Conservation (phyloP, 495 filamentous ascomycete species). For the Margaritispora aquatica region DNA sequence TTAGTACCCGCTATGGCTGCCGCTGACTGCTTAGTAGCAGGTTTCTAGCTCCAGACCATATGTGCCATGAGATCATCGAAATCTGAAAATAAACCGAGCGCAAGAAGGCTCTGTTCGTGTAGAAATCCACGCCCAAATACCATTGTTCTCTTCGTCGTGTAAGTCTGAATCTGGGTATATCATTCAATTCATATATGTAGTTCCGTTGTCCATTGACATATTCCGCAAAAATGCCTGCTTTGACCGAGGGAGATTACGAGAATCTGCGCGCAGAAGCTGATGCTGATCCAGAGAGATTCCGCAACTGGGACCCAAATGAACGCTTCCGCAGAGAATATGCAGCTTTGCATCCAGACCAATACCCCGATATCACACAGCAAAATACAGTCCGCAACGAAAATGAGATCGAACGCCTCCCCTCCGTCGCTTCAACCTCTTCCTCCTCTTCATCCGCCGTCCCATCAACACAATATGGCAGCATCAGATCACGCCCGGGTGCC, state of each 20-base stretch:
- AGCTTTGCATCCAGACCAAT: neutral
- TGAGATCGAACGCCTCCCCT: neutral
- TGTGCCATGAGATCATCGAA: too few relatives aligned
- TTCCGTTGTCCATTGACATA: too few relatives aligned
- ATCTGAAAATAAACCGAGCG: too few relatives aligned
- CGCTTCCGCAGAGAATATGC: neutral
- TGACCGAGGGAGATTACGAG: neutral
- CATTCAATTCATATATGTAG: too few relatives aligned
- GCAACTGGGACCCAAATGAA: neutral
- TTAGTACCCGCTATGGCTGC: too few relatives aligned
- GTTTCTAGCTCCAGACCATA: too few relatives aligned
- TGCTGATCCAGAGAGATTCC: neutral
- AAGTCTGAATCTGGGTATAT: too few relatives aligned
- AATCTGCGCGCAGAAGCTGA: neutral
- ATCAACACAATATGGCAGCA: neutral
- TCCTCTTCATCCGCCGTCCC: neutral
- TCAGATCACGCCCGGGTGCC: neutral
- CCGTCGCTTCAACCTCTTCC: neutral
- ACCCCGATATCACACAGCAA: neutral
- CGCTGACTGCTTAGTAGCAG: too few relatives aligned
- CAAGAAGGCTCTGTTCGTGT: too few relatives aligned
- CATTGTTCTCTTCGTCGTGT: too few relatives aligned
- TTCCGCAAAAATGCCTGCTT: neutral
- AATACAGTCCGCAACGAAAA: neutral
- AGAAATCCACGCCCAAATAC: too few relatives aligned